Evolutionary conservation across 768 basidiomycete species (phyloP).

Genomic region (Goffeauzyma gilvescens): DNA sequence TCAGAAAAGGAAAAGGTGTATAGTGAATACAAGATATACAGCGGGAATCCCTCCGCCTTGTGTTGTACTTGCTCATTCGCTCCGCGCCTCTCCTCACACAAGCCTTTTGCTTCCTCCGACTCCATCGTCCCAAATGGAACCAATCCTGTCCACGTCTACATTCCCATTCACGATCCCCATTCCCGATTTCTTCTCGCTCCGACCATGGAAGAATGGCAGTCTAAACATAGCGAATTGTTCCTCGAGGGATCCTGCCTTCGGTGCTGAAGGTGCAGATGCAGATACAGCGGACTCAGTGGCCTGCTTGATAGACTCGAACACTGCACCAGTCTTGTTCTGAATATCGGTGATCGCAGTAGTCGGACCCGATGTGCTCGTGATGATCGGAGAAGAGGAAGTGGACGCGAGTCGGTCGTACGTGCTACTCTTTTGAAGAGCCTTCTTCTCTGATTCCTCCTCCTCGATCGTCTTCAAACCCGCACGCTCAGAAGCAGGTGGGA

Average conservation of each 20-base stretch:
- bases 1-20: too few relatives aligned
- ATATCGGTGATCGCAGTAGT: background rate
- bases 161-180: too few relatives aligned
- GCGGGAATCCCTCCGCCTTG: too few relatives aligned
- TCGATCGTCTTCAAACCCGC: constrained; percentile 28
- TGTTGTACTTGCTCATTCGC: too few relatives aligned
- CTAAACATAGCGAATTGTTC: constrained; percentile 10
- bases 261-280: background rate
- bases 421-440: too few relatives aligned
- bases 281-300: too few relatives aligned
- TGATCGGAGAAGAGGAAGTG: background rate
- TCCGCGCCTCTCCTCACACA: too few relatives aligned
- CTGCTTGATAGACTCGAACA: background rate
- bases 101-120: too few relatives aligned
- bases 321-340: background rate
- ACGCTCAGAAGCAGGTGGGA: constrained; percentile 32
- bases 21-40: too few relatives aligned
- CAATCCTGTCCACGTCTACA: too few relatives aligned
- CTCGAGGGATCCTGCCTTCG: background rate
- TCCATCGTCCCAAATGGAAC: too few relatives aligned
- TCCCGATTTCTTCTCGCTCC: too few relatives aligned
- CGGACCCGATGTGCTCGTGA: background rate
- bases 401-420: background rate
- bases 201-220: constrained; percentile 5
- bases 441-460: constrained; percentile 26